Base-by-base conservation (phyloP, 2,329 filamentous ascomycete genomes). In the Dothidotthia symphoricarpi region DNA sequence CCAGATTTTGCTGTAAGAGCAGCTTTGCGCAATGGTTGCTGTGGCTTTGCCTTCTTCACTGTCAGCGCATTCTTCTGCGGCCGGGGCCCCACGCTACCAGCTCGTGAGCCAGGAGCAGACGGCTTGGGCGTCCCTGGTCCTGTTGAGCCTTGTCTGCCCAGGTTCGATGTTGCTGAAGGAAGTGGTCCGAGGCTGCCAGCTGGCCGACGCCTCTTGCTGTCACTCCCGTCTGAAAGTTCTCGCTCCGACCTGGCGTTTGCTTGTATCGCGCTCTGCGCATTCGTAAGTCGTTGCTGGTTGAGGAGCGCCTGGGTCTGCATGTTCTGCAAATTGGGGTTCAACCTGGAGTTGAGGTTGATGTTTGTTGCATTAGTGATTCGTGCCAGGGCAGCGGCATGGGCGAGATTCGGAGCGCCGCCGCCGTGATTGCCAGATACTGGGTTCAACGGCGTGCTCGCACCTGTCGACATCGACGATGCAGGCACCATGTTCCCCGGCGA, bases 71-170 rank as follows among this genome's bases (percentile, higher is more conserved):
- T 72, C 51, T 75, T 75, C 55, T 39, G 60, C 53, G 48, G 61
- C 55, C 44, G 70, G 8, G 80, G 80, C 10, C 78, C 78, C 3
- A 73, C 75, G 45, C 79, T 82, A 28, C 78, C 78, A 2, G 78
- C 77, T n/a, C 80, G 78, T 25, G 73, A 75, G 6, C 58, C 63
- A 57, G 63, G 76, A 0, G 80, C 82, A 5, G 63, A 57, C 6
- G 75, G 70, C 54, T 82, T 82, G 4, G 80, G 80, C 1, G 80
- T 83, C n/a, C 78, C 78, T 13, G 78, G 80, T 0, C 80, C 80
- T 10, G 80, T 66, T 0, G 80, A 83, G 0, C 77, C 76, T 58
- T 83, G 80, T 6, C 80, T 75, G 3, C 51, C 60, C 6, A 83
- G 69, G 13, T 76, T 80, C 7, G 78, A 81, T 2, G 75, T 69